Evolutionary conservation across 768 basidiomycete genomes (phyloP), one percentile per base, ranked within the genome.

Genomic region (Amanita pallidorosea): DNA sequence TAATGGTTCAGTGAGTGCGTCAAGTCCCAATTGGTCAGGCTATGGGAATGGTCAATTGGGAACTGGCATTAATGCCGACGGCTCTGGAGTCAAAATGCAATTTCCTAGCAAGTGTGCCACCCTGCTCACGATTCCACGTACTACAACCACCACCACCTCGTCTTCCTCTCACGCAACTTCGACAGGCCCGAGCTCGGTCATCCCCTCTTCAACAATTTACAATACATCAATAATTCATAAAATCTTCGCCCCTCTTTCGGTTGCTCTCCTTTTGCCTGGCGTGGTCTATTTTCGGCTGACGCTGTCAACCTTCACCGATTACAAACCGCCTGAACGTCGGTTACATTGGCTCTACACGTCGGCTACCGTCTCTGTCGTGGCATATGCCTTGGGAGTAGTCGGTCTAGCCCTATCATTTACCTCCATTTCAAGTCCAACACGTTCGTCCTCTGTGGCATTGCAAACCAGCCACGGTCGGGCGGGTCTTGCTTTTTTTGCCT

Each of bases 361-460:
- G 23, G 63, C 61, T 12, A 52, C 73, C 17, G 55, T 77, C 45
- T 68, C 69, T 12, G 47, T 82, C 27, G 58, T 57, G 13, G 64
- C 68, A 25, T 86, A 80, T 58, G 79, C 69, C 12, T 57, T 79
- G 22, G 88, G 88, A 25, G 56, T 88, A 17, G 79, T 67, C 23
- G 85, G 84, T 8, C 62, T 88, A 42, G 75, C 69, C 15, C 68
- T 75, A 2, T 72, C 85, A 6, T 86, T 89, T 63, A 81, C 79
- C 2, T 73, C 80, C 37, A 73, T 77, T 48, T 67, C 67, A 9
- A 58, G 64, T 20, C 56, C 65, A 36, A 54, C 57, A n/a, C 52
- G 56, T 27, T 15, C 50, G 4, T 31, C 43, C 11, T 22, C 20
- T 42, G 12, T 25, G 7, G 34, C 23, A 23, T 41, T 88, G 41